Evolutionary conservation across 768 basidiomycete genomes (phyloP).

Genomic region (Macrolepiota albuminosa): DNA sequence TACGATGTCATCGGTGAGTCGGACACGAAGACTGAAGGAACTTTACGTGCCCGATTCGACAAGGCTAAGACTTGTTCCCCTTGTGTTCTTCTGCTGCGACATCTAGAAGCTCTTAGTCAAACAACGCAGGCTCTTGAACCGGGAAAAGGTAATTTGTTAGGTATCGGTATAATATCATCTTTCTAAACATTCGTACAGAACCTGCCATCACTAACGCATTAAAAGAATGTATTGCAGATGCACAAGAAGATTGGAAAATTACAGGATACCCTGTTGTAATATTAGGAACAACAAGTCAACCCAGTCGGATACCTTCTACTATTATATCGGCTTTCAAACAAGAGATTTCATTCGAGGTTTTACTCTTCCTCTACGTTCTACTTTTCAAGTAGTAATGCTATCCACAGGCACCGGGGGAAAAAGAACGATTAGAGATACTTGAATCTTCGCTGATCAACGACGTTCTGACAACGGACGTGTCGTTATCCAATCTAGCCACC

Average conservation of each 20-base stretch:
- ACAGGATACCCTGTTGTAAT: constrained; percentile 72
- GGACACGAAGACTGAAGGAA: constrained; percentile 68
- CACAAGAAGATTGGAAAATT: constrained; percentile 50
- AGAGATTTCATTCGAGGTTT: constrained; percentile 70
- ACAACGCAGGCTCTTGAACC: constrained; percentile 60
- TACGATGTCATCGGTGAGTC: constrained; percentile 80
- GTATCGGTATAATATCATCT: background rate
- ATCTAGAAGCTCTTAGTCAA: constrained; percentile 75
- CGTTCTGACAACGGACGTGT: constrained; percentile 70
- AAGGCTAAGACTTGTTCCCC: constrained; percentile 77
- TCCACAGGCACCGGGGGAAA: constrained; percentile 73
- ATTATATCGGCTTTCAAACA: constrained; percentile 81
- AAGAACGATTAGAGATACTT: constrained; percentile 63
- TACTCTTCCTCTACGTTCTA: constrained; percentile 5
- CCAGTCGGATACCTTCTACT: constrained; percentile 55
- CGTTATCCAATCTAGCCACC: constrained; percentile 62
- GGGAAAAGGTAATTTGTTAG: constrained; percentile 51
- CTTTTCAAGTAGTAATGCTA: background rate
- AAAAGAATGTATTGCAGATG: constrained; percentile 56
- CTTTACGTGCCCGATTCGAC: constrained; percentile 68
- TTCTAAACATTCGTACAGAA: constrained; percentile 35
- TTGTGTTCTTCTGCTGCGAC: constrained; percentile 75
- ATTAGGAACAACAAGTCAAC: constrained; percentile 67
- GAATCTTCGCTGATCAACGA: constrained; percentile 33
- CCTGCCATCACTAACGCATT: constrained; percentile 51